Evolutionary conservation across 2,329 filamentous ascomycete species (phyloP).

Genomic region (Penicillium concentricum): DNA sequence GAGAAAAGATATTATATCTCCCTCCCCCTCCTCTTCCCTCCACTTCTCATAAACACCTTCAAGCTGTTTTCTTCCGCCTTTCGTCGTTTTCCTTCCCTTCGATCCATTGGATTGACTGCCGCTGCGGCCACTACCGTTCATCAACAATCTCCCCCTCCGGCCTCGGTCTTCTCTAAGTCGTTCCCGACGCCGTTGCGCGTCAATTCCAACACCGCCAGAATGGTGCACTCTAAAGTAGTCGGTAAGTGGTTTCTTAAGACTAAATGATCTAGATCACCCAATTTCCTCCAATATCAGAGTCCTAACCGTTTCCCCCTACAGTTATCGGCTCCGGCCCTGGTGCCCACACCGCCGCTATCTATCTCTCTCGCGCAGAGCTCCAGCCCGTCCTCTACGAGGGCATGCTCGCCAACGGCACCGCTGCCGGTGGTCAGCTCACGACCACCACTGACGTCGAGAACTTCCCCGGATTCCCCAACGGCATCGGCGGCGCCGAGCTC

Average conservation of each 20-base stretch:
- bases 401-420: conserved; percentile 95
- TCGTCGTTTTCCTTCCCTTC: conserved; percentile 64
- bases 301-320: conserved; percentile 30
- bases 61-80: conserved; percentile 91
- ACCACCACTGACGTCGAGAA: conserved; percentile 99
- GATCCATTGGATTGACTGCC: conserved; percentile 70
- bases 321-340: conserved; percentile 93
- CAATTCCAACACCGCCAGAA: conserved; percentile 48
- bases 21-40: conserved; percentile 13
- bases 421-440: conserved; percentile 92
- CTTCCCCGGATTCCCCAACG: conserved; percentile 90
- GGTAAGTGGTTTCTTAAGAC: conserved; percentile 57
- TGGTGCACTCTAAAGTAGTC: conserved; percentile 91
- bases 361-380: conserved; percentile 89
- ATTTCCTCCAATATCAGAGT: background rate
- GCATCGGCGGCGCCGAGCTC: conserved; percentile 80
- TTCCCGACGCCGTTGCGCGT: conserved; percentile 42
- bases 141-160: conserved; percentile 53
- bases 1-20: conserved; percentile 11
- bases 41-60: conserved; percentile 52
- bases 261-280: conserved; percentile 11
- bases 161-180: conserved; percentile 34
- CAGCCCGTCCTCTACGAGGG: conserved; percentile 96
- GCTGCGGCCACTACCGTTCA: conserved; percentile 69
- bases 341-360: conserved; percentile 95